phyloP scores from a whole-genome alignment of 305 asterid genomes.

The Petunia hybrid region DNA sequence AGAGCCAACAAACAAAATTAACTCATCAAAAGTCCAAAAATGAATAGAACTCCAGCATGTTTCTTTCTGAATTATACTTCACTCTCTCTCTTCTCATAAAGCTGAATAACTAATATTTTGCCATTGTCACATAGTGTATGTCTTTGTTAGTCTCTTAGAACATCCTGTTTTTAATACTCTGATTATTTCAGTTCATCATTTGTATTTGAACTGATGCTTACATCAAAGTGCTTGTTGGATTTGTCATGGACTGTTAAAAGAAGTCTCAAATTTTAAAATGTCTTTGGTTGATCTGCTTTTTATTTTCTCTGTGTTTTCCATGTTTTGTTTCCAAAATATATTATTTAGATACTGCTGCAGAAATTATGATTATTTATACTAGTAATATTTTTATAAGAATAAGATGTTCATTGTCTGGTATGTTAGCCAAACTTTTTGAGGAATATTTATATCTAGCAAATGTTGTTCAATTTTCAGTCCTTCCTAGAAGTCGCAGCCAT shows the following conservation, averaged over 20 bases:
- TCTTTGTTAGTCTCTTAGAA: slow-evolving; percentile 34
- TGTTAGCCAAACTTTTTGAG: not conserved
- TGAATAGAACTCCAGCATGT: slow-evolving; percentile 25
- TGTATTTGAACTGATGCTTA: not conserved
- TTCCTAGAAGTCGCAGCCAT: no score
- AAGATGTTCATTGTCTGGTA: no score
- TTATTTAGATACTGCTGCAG: not conserved
- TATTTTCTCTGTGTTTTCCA: not conserved
- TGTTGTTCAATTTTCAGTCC: no score
- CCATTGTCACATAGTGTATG: slow-evolving; percentile 39
- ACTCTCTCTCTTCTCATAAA: slow-evolving; percentile 32
- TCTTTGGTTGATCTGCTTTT: not conserved
- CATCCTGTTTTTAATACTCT: slow-evolving; percentile 24
- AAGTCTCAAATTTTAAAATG: not conserved
- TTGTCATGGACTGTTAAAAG: slow-evolving; percentile 13
- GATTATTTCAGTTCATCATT: not conserved
- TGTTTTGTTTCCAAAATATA: not conserved
- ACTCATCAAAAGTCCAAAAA: slow-evolving; percentile 37
- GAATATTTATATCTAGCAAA: not conserved
- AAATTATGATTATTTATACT: not conserved
- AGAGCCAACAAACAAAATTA: slow-evolving; percentile 41
- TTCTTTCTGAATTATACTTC: not conserved
- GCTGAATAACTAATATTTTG: slow-evolving; percentile 29
- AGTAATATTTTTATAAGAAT: no score
- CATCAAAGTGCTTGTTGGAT: not conserved